Evolutionary conservation across 805 yeast species (phyloP).

Genomic region (Saccharomycopsis microspora): DNA sequence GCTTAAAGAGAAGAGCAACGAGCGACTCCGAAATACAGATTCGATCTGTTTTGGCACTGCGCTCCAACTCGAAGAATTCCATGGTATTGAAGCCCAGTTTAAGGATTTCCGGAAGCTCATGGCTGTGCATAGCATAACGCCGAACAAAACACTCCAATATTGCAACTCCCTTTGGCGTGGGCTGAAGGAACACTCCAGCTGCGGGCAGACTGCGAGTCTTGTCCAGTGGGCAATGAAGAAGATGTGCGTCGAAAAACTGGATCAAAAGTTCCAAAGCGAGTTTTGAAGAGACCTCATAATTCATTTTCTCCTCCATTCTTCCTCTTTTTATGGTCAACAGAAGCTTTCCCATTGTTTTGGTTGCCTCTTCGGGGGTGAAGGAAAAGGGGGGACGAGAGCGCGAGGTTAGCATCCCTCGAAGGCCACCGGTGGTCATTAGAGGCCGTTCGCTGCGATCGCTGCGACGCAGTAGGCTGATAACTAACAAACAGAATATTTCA

Average conservation of each 20-base stretch:
- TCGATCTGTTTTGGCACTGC: conserved; percentile 45
- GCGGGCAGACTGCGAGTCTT: conserved; percentile 46
- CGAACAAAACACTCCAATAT: conserved; percentile 50
- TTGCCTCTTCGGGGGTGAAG: conserved; percentile 42
- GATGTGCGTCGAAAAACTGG: conserved; percentile 45
- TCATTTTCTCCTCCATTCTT: conserved; percentile 40
- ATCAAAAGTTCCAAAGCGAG: conserved; percentile 36
- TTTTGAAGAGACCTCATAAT: conserved; percentile 40
- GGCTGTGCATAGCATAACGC: conserved; percentile 37
- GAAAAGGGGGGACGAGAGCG: conserved; percentile 30
- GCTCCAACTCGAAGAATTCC: conserved; percentile 57
- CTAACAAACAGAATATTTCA: conserved; percentile 10
- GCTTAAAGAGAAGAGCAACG: conserved; percentile 49
- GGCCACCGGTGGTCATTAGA: no score
- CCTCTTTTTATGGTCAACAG: conserved; percentile 35
- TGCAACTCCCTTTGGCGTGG: conserved; percentile 86
- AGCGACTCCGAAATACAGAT: conserved; percentile 53
- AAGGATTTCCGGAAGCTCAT: conserved; percentile 34
- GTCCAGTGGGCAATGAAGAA: conserved; percentile 67
- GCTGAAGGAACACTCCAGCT: conserved; percentile 44
- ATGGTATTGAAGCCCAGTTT: conserved; percentile 55
- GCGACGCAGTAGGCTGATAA: conserved; percentile 3
- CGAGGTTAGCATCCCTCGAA: no score
- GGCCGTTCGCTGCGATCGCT: no score
- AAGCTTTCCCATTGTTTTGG: conserved; percentile 38